Base-by-base conservation (phyloP, 768 basidiomycete genomes). In the Mrakia blollopis region DNA sequence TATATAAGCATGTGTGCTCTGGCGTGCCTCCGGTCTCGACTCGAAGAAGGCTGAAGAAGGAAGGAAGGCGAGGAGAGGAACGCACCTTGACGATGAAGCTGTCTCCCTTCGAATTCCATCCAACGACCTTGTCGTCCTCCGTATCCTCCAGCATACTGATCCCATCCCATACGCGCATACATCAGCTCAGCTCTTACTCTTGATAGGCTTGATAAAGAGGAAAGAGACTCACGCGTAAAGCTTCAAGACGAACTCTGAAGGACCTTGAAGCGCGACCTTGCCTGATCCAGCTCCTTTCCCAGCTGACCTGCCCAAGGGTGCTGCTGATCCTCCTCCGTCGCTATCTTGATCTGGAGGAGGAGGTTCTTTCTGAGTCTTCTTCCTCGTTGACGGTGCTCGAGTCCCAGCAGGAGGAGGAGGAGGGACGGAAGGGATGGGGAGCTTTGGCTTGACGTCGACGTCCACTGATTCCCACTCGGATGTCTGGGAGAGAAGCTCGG, bases 81-180 rank as follows among this genome's bases (percentile, higher is more conserved):
- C 84, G 50, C 50, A 86, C 86, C 84, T 95, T 95, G 79, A 96
- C 93, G 81, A 94, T 90, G 81, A 96, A 96, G 80, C 90, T 91
- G 82, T 95, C 92, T 47, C 93, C 92, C 67, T 87, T 86, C 0
- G 91, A 89, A 5, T 90, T 90, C 93, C 93, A 95, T 0, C 88
- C 89, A 9, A 95, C 92, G 67, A 93, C 88, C 37, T 88, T 86
- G 37, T 88, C 83, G 85, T 91, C 91, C 0, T 88, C 82, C 39
- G 88, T 87, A 80, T 94, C 92, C 83, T 93, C 91, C 60, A 95
- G 89, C 92, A 95, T 95, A 82, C 93, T 94, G 78, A 8, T 1
- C 4, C 9, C 16, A 41, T n/a, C 41, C 2, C 25, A 57, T 21
- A 30, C 11, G n/a, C 3, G n/a, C 32, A 18, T 11, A 9, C 13